These are phyloP conservation scores for Herpetomonas tarakana DNA, from an alignment of 208 protist genomes.

Conservation along the genomic window DNA sequence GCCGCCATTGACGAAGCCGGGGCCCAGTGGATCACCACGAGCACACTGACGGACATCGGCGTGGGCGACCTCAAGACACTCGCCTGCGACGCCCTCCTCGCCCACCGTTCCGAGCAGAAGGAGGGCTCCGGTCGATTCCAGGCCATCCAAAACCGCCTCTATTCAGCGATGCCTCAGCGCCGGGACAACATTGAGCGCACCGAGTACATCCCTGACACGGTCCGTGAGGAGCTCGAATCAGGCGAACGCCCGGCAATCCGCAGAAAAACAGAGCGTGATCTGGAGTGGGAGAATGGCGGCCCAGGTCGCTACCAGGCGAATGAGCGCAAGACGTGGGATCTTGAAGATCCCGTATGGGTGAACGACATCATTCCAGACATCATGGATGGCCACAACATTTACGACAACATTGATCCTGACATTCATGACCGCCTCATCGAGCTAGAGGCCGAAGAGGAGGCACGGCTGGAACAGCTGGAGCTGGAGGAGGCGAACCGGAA, in stretches of 20 bases:
- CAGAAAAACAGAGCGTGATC: conserved; percentile 89
- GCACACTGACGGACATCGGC: conserved; percentile 95
- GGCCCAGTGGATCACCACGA: conserved; percentile 92
- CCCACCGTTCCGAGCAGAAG: conserved; percentile 94
- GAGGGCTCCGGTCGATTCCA: conserved; percentile 89
- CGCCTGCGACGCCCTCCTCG: conserved; percentile 96
- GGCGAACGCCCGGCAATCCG: conserved; percentile 37
- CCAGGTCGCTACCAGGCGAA: conserved; percentile 91
- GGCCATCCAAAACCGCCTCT: conserved; percentile 91
- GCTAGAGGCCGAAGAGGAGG: conserved; percentile 93
- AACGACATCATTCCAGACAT: conserved; percentile 99
- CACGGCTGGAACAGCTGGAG: conserved; percentile 90
- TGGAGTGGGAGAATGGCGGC: conserved; percentile 92
- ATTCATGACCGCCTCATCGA: conserved; percentile 93
- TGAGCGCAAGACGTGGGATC: conserved; percentile 85
- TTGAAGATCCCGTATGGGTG: conserved; percentile 96
- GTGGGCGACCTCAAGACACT: conserved; percentile 89
- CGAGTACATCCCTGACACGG: conserved; percentile 76
- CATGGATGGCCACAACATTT: conserved; percentile 99
- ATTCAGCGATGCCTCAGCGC: conserved; percentile 81
- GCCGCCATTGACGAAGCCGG: conserved; percentile 74
- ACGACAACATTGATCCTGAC: conserved; percentile 99
- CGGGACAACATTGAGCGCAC: conserved; percentile 88
- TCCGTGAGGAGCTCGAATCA: conserved; percentile 35
- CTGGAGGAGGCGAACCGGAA: conserved; percentile 88